Percentiles rank a stretch among this genome's conserved stretches.
Evolutionary conservation across 257 asterid genomes (phyloP).

Genomic region (Vinca minor): DNA sequence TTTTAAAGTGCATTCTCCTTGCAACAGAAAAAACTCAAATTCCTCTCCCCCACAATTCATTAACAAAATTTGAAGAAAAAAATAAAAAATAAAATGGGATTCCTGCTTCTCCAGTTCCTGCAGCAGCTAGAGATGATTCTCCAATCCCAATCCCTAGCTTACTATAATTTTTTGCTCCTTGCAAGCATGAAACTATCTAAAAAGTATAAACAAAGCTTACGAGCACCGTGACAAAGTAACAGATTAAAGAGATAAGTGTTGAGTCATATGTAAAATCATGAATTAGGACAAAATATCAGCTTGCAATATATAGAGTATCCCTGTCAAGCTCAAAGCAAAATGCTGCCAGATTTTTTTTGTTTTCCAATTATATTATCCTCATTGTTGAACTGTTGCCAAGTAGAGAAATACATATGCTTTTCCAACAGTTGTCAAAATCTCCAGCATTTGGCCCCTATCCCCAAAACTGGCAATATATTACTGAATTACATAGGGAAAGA

Average conservation of each 20-base stretch:
- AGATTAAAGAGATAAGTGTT: neutral
- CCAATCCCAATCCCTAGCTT: no score
- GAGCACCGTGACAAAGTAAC: neutral
- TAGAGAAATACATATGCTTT: neutral
- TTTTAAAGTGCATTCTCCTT: no score
- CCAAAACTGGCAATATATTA: neutral
- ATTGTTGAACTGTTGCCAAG: constrained; percentile 1
- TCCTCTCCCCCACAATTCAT: constrained; percentile 87
- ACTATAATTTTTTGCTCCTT: constrained; percentile 72
- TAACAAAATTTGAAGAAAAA: constrained; percentile 82
- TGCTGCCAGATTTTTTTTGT: neutral
- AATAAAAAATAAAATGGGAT: constrained; percentile 82
- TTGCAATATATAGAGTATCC: neutral
- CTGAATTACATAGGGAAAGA: neutral
- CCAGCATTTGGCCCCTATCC: neutral
- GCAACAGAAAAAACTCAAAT: no score
- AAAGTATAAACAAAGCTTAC: constrained; percentile 4
- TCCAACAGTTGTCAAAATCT: neutral
- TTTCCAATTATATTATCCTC: constrained; percentile 1
- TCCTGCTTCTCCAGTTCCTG: constrained; percentile 91
- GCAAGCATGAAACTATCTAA: constrained; percentile 74
- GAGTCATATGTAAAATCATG: neutral
- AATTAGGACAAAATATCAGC: neutral
- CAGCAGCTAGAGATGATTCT: no score
- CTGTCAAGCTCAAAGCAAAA: neutral